These are phyloP conservation scores for Petunia axillaris DNA, from an alignment of 257 asterid genomes.

Conservation along the genomic window DNA sequence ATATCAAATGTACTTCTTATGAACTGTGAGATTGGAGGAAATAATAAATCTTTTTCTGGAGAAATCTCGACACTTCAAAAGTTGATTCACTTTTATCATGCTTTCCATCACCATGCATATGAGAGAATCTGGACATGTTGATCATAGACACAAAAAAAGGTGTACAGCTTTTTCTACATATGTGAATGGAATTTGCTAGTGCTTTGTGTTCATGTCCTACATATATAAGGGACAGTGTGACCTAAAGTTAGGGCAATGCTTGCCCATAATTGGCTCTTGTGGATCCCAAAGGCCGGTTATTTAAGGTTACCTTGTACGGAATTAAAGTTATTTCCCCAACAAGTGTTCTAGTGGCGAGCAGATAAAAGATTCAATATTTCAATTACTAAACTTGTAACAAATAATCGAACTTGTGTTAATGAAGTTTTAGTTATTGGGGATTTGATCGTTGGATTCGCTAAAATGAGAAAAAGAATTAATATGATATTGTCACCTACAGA, in stretches of 20 bases:
- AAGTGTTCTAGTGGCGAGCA: background rate
- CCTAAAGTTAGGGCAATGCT: constrained; percentile 16
- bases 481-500: no score
- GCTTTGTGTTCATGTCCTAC: background rate
- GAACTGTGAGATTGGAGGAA: background rate
- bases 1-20: background rate
- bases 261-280: constrained; percentile 43
- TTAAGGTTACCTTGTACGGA: constrained; percentile 20
- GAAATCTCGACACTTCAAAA: constrained; percentile 42
- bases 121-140: constrained; percentile 39
- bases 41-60: constrained; percentile 21
- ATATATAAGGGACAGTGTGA: constrained; percentile 5
- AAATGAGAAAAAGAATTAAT: no score
- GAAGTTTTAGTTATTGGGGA: background rate
- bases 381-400: background rate
- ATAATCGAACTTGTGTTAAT: background rate
- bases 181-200: constrained; percentile 21
- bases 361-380: background rate
- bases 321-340: background rate
- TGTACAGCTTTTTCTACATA: constrained; percentile 18
- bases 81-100: constrained; percentile 33
- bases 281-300: constrained; percentile 49
- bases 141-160: constrained; percentile 21
- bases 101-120: constrained; percentile 28
- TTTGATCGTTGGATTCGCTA: background rate